A percentile compares a stretch with the other conserved stretches of the same genome.
Evolutionary conservation across 2,329 filamentous ascomycete species (phyloP).

Genomic region (Basipetospora chlamydospora): DNA sequence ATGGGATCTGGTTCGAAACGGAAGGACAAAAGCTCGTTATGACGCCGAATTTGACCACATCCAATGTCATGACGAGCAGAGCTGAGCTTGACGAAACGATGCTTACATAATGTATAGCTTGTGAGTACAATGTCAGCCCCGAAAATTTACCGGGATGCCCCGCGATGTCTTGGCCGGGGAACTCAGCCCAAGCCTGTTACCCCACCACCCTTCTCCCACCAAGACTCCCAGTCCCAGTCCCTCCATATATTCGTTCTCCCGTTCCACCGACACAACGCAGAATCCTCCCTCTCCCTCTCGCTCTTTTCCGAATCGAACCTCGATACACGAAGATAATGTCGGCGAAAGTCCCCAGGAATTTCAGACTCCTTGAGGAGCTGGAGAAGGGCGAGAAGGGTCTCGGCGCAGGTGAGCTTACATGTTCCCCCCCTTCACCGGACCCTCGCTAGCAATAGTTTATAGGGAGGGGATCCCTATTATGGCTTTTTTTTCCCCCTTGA

Average conservation of each 20-base stretch:
- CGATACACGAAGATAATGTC: no score
- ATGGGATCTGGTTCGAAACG: background rate
- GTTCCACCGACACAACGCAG: background rate
- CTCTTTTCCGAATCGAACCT: background rate
- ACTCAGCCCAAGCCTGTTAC: background rate
- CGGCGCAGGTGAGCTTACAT: constrained; percentile 51
- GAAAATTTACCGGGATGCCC: constrained; percentile 1
- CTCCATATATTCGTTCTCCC: background rate
- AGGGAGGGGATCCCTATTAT: no score
- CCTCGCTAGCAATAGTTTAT: no score
- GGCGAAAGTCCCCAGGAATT: constrained; percentile 76
- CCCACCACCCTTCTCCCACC: background rate
- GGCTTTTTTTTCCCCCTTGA: background rate
- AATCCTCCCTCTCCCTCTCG: constrained; percentile 1
- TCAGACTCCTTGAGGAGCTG: constrained; percentile 88
- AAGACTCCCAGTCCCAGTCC: background rate
- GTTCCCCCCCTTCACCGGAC: background rate
- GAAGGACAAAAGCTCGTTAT: background rate
- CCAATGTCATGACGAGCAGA: background rate
- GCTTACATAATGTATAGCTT: background rate
- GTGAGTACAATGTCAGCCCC: background rate
- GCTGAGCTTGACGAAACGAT: background rate
- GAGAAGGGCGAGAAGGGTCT: constrained; percentile 98
- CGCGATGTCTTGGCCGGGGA: constrained; percentile 1
- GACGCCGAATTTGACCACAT: background rate